Evolutionary conservation across 1,284 basidiomycete species (phyloP), one percentile per base, ranked within the genome.

Genomic region (Sutorius eximius): DNA sequence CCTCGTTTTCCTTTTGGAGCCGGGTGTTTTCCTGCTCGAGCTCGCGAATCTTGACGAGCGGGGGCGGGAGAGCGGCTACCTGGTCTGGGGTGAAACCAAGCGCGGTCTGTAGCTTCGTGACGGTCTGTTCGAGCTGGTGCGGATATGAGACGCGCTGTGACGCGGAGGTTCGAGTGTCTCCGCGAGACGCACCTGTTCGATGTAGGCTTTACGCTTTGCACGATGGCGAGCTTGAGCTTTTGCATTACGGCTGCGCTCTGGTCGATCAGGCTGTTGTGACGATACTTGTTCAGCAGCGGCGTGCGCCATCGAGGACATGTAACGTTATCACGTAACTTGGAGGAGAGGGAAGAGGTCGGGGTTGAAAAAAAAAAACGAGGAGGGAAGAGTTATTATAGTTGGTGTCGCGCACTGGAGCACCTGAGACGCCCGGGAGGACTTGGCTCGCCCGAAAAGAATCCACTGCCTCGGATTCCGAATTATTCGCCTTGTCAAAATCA

Each of bases 201-300:
- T 91, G 75, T 95, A 93, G 12, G 91, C 92, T 77, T 95, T 95
- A 72, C 93, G 82, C 74, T 95, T 95, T 69, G 92, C 93, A 53
- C 92, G 84, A 77, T 95, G 92, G 64, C 92, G 79, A 51, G 92
- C 91, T 75, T 95, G 92, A 4, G 92, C 93, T 70, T 89, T 91
- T 54, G 89, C 90, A 75, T 91, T 92, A 75, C 90, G 84, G 75
- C 85, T 87, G 59, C 88, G 86, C 72, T 89, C 87, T 75, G 87
- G 87, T 38, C 75, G 73, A 66, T 79, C 77, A 46, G 64, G 1
- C 49, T 69, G 41, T 40, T 72, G 67, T 69, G 67, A 69, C 67
- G 67, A 71, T 57, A 72, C 70, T 46, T 54, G 56, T 70, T 84
- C 82, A 64, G 58, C 57, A 58, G 67, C 51, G 56, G 69, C 59